phyloP scores from a whole-genome alignment of 495 filamentous ascomycete genomes.

The Penicillium steckii region DNA sequence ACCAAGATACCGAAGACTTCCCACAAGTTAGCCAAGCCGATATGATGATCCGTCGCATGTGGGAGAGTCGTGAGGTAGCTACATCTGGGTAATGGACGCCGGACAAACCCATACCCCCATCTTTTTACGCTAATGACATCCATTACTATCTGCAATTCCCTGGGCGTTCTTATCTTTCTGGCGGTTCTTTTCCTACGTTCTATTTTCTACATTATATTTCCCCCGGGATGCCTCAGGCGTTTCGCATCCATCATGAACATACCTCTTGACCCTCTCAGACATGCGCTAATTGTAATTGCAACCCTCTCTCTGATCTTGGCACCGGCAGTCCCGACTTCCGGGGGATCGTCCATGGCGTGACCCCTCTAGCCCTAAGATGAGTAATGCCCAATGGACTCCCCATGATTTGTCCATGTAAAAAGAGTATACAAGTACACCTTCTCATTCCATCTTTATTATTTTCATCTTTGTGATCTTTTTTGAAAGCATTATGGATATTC shows the following conservation, averaged over 20 bases:
- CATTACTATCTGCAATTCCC: slow-evolving; percentile 9
- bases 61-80: slow-evolving; percentile 48
- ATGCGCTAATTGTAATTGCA: slow-evolving; percentile 3
- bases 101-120: too few species aligned
- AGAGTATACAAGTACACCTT: neutral
- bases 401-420: slow-evolving; percentile 19
- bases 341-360: slow-evolving; percentile 17
- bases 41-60: slow-evolving; percentile 49
- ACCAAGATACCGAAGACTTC: slow-evolving; percentile 28
- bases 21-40: slow-evolving; percentile 28
- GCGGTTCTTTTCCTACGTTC: neutral
- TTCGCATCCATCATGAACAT: neutral
- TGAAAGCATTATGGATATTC: slow-evolving; percentile 18
- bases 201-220: neutral
- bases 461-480: neutral
- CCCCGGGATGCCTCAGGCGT: neutral
- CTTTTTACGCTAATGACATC: slow-evolving; percentile 13
- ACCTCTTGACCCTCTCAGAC: neutral
- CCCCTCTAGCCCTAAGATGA: slow-evolving; percentile 11
- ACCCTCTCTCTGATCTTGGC: slow-evolving; percentile 8
- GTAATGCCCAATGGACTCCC: slow-evolving; percentile 17
- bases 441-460: neutral
- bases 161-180: slow-evolving; percentile 7
- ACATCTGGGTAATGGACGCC: slow-evolving; percentile 25
- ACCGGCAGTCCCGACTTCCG: slow-evolving; percentile 15